Conservation (phyloP, 2,329 filamentous ascomycete species). For the Trichophyton simii region DNA sequence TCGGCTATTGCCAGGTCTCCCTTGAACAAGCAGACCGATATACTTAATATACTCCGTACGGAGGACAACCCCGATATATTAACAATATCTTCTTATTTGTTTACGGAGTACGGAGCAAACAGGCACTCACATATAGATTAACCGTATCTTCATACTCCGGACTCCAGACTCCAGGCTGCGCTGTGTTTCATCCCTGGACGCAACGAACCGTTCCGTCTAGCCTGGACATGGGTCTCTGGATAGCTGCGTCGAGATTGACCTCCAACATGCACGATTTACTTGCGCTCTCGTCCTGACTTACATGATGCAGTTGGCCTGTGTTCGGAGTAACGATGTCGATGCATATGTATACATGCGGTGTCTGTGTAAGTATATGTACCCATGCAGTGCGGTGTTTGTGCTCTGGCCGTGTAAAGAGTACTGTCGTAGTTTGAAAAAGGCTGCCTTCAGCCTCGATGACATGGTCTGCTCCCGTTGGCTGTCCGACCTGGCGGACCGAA, state of each 20-base stretch:
- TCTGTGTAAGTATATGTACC: not conserved
- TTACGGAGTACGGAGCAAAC: too few relatives aligned
- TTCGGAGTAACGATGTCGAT: too few relatives aligned
- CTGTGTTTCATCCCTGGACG: not conserved
- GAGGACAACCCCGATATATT: too few relatives aligned
- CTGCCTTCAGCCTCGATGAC: conserved; percentile 1
- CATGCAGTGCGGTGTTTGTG: not conserved
- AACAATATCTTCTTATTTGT: too few relatives aligned
- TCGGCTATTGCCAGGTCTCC: not conserved
- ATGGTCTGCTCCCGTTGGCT: conserved; percentile 1
- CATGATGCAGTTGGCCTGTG: too few relatives aligned
- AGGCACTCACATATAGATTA: too few relatives aligned
- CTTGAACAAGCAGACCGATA: not conserved
- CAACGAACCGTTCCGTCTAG: not conserved
- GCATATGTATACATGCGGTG: not conserved
- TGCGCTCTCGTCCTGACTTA: too few relatives aligned
- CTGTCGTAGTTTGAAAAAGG: not conserved
- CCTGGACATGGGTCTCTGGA: not conserved
- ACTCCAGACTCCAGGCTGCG: not conserved
- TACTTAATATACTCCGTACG: not conserved
- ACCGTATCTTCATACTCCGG: not conserved
- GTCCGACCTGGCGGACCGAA: not conserved
- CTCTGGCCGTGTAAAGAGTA: not conserved
- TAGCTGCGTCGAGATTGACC: not conserved
- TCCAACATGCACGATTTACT: not conserved